Percentiles rank a stretch among this genome's conserved stretches.
Conservation (phyloP, 148 eudicot species). For the Chenopodium album region DNA sequence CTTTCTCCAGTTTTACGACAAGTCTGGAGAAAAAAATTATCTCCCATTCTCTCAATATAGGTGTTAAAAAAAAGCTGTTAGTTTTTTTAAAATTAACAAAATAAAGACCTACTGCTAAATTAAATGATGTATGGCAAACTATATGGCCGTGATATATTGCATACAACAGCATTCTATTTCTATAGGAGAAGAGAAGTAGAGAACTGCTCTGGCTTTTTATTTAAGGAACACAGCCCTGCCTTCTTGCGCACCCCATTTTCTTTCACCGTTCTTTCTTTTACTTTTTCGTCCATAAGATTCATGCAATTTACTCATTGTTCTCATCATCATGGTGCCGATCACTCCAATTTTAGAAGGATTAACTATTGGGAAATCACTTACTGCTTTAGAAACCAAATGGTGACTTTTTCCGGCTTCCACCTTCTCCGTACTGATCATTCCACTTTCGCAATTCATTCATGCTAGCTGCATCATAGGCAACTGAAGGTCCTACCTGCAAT, state of each 20-base stretch:
- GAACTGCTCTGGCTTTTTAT: neutral
- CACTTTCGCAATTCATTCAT: conserved; percentile 97
- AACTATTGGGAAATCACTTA: neutral
- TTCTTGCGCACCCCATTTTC: neutral
- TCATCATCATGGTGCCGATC: neutral
- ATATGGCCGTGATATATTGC: conserved; percentile 1
- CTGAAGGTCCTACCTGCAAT: conserved; percentile 86
- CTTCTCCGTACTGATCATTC: conserved; percentile 98
- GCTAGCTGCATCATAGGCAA: conserved; percentile 88
- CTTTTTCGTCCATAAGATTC: neutral
- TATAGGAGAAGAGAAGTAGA: neutral
- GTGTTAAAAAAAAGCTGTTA: no score
- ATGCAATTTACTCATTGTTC: neutral
- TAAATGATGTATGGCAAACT: conserved; percentile 1
- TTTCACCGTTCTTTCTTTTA: neutral
- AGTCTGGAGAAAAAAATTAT: no score
- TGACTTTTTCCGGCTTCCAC: conserved; percentile 87
- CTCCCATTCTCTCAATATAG: neutral
- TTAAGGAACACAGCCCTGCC: neutral
- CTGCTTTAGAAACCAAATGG: conserved; percentile 74
- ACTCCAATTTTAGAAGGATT: neutral
- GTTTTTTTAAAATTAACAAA: no score
- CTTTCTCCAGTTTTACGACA: no score
- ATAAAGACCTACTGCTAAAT: conserved; percentile 16
- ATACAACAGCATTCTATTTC: conserved; percentile 2